These are phyloP conservation scores for Quercus alba DNA, from an alignment of 306 rosid genomes.

Conservation along the genomic window DNA sequence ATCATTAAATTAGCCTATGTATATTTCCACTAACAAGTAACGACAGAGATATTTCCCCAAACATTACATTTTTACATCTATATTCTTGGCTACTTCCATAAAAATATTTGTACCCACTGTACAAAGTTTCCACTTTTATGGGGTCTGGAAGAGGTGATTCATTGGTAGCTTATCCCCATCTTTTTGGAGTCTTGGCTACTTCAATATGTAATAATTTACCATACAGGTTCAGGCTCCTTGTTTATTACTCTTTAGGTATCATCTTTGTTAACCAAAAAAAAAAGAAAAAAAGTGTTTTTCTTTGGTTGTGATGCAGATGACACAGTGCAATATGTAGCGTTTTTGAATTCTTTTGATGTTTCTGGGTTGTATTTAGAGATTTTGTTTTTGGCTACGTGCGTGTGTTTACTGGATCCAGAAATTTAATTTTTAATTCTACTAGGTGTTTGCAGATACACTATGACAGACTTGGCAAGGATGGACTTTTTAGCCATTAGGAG, in stretches of 20 bases:
- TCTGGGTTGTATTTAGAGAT: not conserved
- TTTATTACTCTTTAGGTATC: no score
- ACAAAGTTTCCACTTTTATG: no score
- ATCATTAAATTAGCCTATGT: no score
- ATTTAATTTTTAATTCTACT: conserved; percentile 5
- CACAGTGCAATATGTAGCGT: not conserved
- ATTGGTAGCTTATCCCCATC: no score
- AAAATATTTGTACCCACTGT: no score
- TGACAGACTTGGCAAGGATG: conserved; percentile 84
- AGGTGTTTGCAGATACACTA: conserved; percentile 76
- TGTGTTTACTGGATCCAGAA: not conserved
- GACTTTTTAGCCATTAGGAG: conserved; percentile 93
- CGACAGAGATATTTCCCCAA: not conserved
- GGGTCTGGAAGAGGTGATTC: no score
- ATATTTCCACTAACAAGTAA: not conserved
- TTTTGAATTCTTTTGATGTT: not conserved
- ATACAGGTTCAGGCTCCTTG: no score
- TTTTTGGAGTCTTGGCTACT: not conserved
- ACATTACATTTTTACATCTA: not conserved
- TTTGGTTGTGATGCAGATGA: not conserved
- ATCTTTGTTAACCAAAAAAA: no score
- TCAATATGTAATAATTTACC: no score
- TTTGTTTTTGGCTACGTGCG: not conserved
- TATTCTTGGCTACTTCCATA: no score
- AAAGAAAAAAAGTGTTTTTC: no score